Percentiles rank a stretch among this genome's conserved stretches.
These are phyloP conservation scores for Candida oleophila DNA, from an alignment of 805 yeast genomes.

Conservation along the genomic window DNA sequence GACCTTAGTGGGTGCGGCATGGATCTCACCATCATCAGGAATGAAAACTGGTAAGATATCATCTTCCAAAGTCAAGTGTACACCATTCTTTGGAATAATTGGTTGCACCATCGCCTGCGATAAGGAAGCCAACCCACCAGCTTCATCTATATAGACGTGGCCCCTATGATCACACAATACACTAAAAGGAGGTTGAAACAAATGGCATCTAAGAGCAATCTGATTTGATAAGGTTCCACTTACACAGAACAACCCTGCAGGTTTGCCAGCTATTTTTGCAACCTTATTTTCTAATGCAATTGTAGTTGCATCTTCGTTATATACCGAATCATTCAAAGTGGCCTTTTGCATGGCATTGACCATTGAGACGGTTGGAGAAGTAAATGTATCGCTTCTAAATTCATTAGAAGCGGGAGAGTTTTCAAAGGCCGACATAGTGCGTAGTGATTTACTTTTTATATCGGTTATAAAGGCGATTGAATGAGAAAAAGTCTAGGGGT, in stretches of 20 bases:
- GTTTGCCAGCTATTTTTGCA: slow-evolving; percentile 71
- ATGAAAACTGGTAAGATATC: slow-evolving; percentile 52
- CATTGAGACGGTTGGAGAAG: slow-evolving; percentile 81
- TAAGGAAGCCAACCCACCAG: slow-evolving; percentile 86
- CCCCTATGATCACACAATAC: slow-evolving; percentile 82
- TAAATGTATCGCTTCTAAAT: slow-evolving; percentile 76
- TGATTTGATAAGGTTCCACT: slow-evolving; percentile 93
- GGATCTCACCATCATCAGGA: slow-evolving; percentile 80
- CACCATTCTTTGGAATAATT: slow-evolving; percentile 73
- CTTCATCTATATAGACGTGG: slow-evolving; percentile 81
- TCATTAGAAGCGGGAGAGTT: slow-evolving; percentile 34
- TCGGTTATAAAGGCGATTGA: too few relatives aligned
- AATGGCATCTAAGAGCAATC: slow-evolving; percentile 72
- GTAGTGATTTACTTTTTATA: too few relatives aligned
- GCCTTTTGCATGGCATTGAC: slow-evolving; percentile 56
- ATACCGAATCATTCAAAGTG: slow-evolving; percentile 85
- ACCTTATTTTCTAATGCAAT: slow-evolving; percentile 60
- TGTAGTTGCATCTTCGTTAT: slow-evolving; percentile 77
- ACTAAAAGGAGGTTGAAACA: slow-evolving; percentile 82
- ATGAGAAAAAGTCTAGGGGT: too few relatives aligned
- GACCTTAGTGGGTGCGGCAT: slow-evolving; percentile 83
- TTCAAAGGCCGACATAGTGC: slow-evolving; percentile 6
- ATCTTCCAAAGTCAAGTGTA: slow-evolving; percentile 78
- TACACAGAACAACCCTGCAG: slow-evolving; percentile 77
- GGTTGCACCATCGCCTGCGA: slow-evolving; percentile 92